Evolutionary conservation across 495 filamentous ascomycete species (phyloP).

Genomic region (Penicillium argentinense): DNA sequence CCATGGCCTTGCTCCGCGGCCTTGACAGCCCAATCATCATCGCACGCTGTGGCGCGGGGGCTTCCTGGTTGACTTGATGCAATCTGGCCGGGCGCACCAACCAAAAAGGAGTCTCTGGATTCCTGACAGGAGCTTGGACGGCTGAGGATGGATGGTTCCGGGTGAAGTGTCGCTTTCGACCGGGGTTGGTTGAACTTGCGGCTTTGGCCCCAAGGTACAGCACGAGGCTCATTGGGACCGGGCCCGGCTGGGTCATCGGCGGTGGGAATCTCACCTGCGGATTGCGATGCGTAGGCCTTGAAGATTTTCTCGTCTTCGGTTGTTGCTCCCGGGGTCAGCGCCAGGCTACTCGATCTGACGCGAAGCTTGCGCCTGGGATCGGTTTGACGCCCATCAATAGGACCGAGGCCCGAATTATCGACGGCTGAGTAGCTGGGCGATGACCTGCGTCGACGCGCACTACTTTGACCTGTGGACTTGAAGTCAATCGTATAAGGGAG

Average conservation of each 20-base stretch:
- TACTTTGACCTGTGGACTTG: conserved; percentile 17
- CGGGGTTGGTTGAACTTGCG: conserved; percentile 67
- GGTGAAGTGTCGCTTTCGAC: conserved; percentile 64
- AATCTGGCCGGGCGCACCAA: conserved; percentile 5
- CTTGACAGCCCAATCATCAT: conserved; percentile 72
- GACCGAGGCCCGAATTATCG: conserved; percentile 41
- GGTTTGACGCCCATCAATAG: conserved; percentile 30
- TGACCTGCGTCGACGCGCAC: conserved; percentile 23
- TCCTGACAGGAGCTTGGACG: conserved; percentile 43
- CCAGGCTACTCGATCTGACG: conserved; percentile 29
- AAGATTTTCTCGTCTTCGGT: conserved; percentile 60
- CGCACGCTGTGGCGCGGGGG: conserved; percentile 58
- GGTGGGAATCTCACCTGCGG: conserved; percentile 24
- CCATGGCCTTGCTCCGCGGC: conserved; percentile 84
- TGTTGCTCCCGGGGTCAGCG: conserved; percentile 61
- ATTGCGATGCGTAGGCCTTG: conserved; percentile 42
- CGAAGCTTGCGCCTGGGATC: conserved; percentile 17
- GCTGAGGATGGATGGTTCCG: conserved; percentile 65
- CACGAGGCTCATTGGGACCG: conserved; percentile 61
- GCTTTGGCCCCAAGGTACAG: conserved; percentile 63
- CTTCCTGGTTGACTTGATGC: conserved; percentile 15
- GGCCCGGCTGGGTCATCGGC: conserved; percentile 31
- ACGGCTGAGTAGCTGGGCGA: conserved; percentile 26
- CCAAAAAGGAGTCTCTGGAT: conserved; percentile 5
- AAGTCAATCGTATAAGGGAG: conserved; percentile 45